Evolutionary conservation across 2,329 filamentous ascomycete genomes (phyloP), one percentile per base, ranked within the genome.

Genomic region (Moelleriella libera): DNA sequence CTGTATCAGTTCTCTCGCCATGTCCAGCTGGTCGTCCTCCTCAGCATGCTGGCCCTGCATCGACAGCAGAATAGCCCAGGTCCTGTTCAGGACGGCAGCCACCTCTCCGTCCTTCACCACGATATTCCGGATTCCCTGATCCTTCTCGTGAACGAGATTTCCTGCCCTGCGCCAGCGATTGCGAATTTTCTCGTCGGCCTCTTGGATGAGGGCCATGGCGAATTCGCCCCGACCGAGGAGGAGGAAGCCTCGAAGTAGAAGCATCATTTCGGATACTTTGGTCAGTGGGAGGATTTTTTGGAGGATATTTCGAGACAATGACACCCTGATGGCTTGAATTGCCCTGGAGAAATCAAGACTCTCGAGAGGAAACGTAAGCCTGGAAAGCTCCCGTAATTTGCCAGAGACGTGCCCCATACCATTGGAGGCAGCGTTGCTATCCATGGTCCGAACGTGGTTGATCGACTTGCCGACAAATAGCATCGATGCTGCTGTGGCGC

Each of bases 141-240:
- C 63, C 57, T 74, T 76, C 58, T 78, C 73, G 59, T 71, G 72
- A 2, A 70, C 72, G 5, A 80, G 60, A 47, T 78, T 79, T 40
- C 78, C 75, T 9, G 78, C 70, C 52, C 80, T 70, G 54, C 74
- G 78, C 73, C 85, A 86, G 45, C 87, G 80, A 53, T 78, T 81
- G n/a, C 79, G 75, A 29, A 92, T 75, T 54, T 81, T 83, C 47
- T 83, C 78, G 54, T 96, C 88, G 1, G 90, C 88, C 65, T 96
- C 86, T 37, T 83, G 78, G 1, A 94, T 87, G 30, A 98, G 66
- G 0, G 85, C 83, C 65, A 92, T 81, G 21, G 89, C 88, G 61
- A 98, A 98, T 61, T 97, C 92, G 46, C 90, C 90, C 34, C 87
- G 78, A 1, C 85, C 83, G 0, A 98, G 73, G 2, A 98, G 74